These are phyloP conservation scores for Symbiotaphrina buchneri DNA, from an alignment of 495 filamentous ascomycete species.

Conservation along the genomic window DNA sequence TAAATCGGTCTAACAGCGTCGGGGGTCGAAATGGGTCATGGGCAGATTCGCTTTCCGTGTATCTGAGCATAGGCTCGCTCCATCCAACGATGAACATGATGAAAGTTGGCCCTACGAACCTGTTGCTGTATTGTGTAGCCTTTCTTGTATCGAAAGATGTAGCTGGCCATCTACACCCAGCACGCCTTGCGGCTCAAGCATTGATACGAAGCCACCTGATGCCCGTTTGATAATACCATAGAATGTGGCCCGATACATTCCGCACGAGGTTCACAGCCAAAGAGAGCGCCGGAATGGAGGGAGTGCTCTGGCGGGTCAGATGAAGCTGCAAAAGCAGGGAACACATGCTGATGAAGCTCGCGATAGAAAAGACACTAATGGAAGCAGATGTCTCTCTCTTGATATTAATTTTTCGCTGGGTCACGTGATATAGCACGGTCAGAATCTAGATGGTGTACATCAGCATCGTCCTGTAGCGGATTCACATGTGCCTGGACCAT, in stretches of 20 bases:
- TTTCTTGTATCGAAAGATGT: no score
- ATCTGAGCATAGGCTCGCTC: no score
- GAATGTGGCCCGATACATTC: constrained; percentile 20
- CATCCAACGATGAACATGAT: no score
- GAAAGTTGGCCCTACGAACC: no score
- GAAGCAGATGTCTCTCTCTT: constrained; percentile 61
- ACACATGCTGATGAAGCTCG: constrained; percentile 55
- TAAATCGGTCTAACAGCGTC: no score
- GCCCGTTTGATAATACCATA: not conserved
- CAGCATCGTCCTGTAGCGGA: not conserved
- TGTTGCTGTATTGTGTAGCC: no score
- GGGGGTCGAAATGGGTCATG: no score
- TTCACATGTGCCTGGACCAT: constrained; percentile 7
- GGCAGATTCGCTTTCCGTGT: no score
- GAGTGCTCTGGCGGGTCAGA: constrained; percentile 37
- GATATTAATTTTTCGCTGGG: constrained; percentile 61
- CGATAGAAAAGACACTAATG: constrained; percentile 51
- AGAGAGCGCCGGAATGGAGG: constrained; percentile 36
- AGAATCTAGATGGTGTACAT: constrained; percentile 26
- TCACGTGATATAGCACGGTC: constrained; percentile 60
- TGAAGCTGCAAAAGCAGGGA: constrained; percentile 46
- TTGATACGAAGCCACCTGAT: not conserved
- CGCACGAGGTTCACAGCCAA: no score
- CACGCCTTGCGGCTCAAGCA: no score
- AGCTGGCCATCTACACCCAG: no score